Conservation (phyloP, 345 rosid genomes). For the Corymbia maculata region DNA sequence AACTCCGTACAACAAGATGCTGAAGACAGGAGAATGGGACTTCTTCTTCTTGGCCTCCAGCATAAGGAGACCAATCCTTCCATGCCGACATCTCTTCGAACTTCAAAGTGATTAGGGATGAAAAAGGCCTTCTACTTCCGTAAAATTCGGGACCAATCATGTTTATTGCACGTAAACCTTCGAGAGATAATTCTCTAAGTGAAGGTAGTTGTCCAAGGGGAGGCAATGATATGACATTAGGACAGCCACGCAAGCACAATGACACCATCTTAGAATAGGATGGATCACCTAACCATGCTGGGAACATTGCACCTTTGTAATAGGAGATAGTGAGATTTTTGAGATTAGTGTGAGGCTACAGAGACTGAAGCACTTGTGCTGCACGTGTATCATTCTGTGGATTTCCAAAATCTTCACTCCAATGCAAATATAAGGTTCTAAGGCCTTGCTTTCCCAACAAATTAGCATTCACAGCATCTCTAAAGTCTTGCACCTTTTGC, state of each 20-base stretch:
- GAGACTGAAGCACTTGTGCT: not conserved
- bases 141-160: not conserved
- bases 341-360: not conserved
- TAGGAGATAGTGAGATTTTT: not conserved
- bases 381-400: accelerated
- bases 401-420: not conserved
- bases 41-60: not conserved
- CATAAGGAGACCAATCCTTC: not conserved
- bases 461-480: not conserved
- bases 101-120: not conserved
- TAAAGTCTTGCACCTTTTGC: not conserved
- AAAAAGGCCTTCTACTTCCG: not conserved
- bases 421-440: not conserved
- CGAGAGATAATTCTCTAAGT: not conserved
- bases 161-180: not conserved
- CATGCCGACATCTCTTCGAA: not conserved
- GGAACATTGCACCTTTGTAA: not conserved
- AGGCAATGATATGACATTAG: not conserved
- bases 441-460: not conserved
- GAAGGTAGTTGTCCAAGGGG: not conserved
- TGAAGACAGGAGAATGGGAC: not conserved
- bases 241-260: not conserved
- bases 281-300: not conserved
- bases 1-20: not conserved
- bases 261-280: not conserved